Evolutionary conservation across 352 stramenopile genomes (phyloP).

Genomic region (Pythium dissotocum): DNA sequence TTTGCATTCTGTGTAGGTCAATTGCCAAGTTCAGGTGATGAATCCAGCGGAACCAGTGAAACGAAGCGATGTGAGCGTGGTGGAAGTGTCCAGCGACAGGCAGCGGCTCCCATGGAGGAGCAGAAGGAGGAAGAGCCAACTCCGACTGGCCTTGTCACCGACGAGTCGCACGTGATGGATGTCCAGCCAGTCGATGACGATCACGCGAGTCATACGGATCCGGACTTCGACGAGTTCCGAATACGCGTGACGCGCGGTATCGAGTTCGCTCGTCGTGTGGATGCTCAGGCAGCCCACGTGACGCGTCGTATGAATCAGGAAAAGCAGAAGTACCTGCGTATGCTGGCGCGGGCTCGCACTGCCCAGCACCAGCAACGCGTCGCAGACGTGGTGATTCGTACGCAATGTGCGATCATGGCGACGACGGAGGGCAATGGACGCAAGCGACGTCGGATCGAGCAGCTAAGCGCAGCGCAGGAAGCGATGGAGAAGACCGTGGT

Average conservation of each 20-base stretch:
- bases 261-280: conserved; percentile 42
- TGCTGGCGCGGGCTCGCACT: conserved; percentile 40
- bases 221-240: conserved; percentile 56
- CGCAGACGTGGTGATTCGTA: conserved; percentile 53
- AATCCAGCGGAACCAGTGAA: background rate
- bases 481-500: conserved; percentile 27
- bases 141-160: background rate
- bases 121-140: background rate
- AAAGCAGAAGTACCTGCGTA: conserved; percentile 45
- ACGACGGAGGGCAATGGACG: conserved; percentile 30
- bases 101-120: background rate
- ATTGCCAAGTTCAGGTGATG: conserved; percentile 9
- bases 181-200: background rate
- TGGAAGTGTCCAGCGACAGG: background rate
- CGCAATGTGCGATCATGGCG: conserved; percentile 60
- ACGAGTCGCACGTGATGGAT: background rate
- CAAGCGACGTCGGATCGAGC: conserved; percentile 50
- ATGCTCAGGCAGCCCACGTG: conserved; percentile 38
- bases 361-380: conserved; percentile 65
- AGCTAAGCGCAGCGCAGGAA: conserved; percentile 45
- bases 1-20: conserved; percentile 8
- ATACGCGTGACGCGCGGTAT: conserved; percentile 64
- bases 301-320: conserved; percentile 39
- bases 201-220: background rate
- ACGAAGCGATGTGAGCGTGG: background rate